A percentile compares a stretch with the other conserved stretches of the same genome.
These are phyloP conservation scores for Salmacisia buchloeana DNA, from an alignment of 1,284 basidiomycete genomes.

Conservation along the genomic window DNA sequence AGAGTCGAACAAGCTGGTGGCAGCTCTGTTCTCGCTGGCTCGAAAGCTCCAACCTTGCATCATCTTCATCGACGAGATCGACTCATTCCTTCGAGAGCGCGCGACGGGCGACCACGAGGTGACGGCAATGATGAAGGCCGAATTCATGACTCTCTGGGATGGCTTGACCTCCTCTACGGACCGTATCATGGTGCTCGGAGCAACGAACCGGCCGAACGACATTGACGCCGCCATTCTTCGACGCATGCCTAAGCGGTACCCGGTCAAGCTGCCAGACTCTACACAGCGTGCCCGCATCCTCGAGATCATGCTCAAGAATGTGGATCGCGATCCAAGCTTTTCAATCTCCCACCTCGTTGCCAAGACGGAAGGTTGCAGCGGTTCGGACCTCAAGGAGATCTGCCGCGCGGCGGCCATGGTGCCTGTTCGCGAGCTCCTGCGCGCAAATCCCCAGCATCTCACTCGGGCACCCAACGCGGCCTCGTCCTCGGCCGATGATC, in stretches of 20 bases:
- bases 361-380: constrained; percentile 72
- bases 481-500: not conserved
- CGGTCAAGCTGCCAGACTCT: constrained; percentile 73
- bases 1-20: constrained; percentile 92
- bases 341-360: constrained; percentile 65
- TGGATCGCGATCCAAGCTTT: constrained; percentile 62
- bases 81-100: constrained; percentile 84
- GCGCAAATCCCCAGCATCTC: constrained; percentile 36
- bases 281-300: constrained; percentile 84
- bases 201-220: constrained; percentile 89
- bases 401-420: constrained; percentile 64
- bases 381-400: constrained; percentile 88
- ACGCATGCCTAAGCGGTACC: constrained; percentile 96
- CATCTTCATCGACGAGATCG: constrained; percentile 77
- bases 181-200: constrained; percentile 87
- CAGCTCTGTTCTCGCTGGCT: constrained; percentile 70
- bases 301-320: constrained; percentile 60
- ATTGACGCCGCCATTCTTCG: constrained; percentile 93
- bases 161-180: constrained; percentile 75
- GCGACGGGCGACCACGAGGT: constrained; percentile 87
- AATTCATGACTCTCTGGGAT: constrained; percentile 99
- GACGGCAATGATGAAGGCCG: constrained; percentile 98
- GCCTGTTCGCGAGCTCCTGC: constrained; percentile 46
- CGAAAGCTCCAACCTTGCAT: constrained; percentile 69
- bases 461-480: constrained; percentile 24